Evolutionary conservation across 768 basidiomycete species (phyloP), one percentile per base, ranked within the genome.

Genomic region (Russula virescens): DNA sequence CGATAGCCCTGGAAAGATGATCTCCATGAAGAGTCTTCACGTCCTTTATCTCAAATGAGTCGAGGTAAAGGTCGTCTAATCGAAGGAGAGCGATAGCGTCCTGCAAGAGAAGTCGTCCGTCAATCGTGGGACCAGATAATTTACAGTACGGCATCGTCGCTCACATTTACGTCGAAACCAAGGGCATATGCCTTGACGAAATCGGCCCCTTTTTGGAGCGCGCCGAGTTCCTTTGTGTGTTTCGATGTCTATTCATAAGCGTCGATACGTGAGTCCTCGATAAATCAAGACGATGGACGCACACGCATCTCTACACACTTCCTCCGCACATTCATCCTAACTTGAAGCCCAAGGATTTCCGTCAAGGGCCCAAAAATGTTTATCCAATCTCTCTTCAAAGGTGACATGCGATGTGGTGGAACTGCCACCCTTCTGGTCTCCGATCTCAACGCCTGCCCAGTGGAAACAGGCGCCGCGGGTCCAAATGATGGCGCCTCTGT

Each of bases 41-140:
- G 68, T 99, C 97, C 74, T 98, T 98, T 74, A 99, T 96, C 75
- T 99, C 97, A 70, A 97, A 97, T 3, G 95, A 94, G 70, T 98
- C 97, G 50, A 99, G 88, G 73, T 98, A 99, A 16, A 99, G 83
- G 72, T 98, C 97, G 71, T 99, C 97, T 69, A 99, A 74, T 65
- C 97, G 85, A 38, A 99, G 82, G 26, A 99, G 85, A 6, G 97
- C 97, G 66, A 99, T 91, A 6, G 96, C 87, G 69, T 99, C 97
- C 92, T 98, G 55, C 13, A 34, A 18, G 61, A 31, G 31, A 31
- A 31, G 55, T 48, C 42, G 55, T 64, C 49, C 14, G 14, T 43
- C 14, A 43, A 43, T 43, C 38, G 13, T 11, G 31, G 31, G 31
- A 31, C 31, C 31, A 11, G 38, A 2, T 38, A 14, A 38, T 9